A percentile compares a stretch with the other conserved stretches of the same genome.
These are phyloP conservation scores for Immersiporthe knoxdaviesiana DNA, from an alignment of 2,329 filamentous ascomycete species.

Conservation along the genomic window DNA sequence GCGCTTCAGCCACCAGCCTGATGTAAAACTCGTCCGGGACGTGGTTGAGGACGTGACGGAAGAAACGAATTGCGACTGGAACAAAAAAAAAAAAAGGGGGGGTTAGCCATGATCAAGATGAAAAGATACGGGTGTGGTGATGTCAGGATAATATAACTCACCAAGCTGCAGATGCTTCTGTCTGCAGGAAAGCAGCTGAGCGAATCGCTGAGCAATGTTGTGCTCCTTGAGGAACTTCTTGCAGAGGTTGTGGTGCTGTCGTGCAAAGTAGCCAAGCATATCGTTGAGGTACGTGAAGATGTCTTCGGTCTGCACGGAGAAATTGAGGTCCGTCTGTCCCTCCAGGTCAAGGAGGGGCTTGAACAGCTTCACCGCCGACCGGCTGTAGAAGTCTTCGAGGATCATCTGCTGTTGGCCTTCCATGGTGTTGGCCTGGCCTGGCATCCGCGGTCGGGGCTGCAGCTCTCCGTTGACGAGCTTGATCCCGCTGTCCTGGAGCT, in stretches of 20 bases:
- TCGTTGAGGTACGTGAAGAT: slow-evolving; percentile 91
- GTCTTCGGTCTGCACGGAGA: slow-evolving; percentile 83
- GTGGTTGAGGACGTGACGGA: slow-evolving; percentile 81
- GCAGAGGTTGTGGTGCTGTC: slow-evolving; percentile 83
- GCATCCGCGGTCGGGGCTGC: slow-evolving; percentile 61
- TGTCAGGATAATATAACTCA: no score
- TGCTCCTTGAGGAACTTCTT: slow-evolving; percentile 86
- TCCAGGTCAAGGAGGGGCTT: slow-evolving; percentile 83
- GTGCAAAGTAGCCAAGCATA: slow-evolving; percentile 90
- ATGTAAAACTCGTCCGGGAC: slow-evolving; percentile 87
- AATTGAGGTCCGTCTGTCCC: slow-evolving; percentile 66
- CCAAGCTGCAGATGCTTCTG: slow-evolving; percentile 93
- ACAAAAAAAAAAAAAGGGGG: no score
- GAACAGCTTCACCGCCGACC: slow-evolving; percentile 83
- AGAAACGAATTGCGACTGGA: slow-evolving; percentile 86
- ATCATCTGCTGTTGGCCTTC: slow-evolving; percentile 71
- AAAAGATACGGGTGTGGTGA: background rate
- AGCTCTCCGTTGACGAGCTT: slow-evolving; percentile 69
- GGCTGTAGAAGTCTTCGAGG: slow-evolving; percentile 86
- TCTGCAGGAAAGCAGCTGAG: slow-evolving; percentile 77
- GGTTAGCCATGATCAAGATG: slow-evolving; percentile 32
- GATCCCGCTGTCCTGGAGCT: slow-evolving; percentile 60
- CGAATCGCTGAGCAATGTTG: slow-evolving; percentile 76
- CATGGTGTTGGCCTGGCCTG: slow-evolving; percentile 24
- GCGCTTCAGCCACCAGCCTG: slow-evolving; percentile 79